Evolutionary conservation across 495 filamentous ascomycete genomes (phyloP).

Genomic region (Parachaetomium inaequale): DNA sequence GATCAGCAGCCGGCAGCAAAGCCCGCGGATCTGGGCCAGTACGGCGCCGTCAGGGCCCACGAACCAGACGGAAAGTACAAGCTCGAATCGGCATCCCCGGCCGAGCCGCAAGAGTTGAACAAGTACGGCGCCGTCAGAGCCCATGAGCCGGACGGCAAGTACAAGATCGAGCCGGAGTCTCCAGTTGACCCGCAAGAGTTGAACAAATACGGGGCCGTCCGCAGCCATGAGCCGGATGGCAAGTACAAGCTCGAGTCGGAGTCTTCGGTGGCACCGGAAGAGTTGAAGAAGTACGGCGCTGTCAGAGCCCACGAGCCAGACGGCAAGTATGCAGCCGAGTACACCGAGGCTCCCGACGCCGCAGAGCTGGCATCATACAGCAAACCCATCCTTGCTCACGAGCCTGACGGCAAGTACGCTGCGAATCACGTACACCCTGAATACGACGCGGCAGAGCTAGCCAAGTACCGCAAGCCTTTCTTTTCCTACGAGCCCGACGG

Average conservation of each 20-base stretch:
- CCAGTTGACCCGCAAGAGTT: neutral
- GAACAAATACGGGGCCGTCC: constrained; percentile 10
- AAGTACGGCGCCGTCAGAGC: constrained; percentile 3
- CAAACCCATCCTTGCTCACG: constrained; percentile 33
- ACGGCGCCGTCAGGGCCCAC: constrained; percentile 19
- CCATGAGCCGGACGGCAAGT: constrained; percentile 13
- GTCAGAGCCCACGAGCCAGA: constrained; percentile 13
- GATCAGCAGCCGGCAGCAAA: constrained; percentile 7
- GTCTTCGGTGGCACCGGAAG: neutral
- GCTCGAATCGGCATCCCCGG: neutral
- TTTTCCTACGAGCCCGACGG: constrained; percentile 33
- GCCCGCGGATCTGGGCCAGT: constrained; percentile 22
- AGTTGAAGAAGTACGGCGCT: constrained; percentile 15
- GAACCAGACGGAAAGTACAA: constrained; percentile 32
- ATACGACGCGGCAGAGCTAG: constrained; percentile 9
- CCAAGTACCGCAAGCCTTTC: constrained; percentile 23
- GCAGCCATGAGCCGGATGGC: neutral
- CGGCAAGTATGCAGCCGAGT: constrained; percentile 18
- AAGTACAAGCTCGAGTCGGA: constrained; percentile 11
- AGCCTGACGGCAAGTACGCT: constrained; percentile 34
- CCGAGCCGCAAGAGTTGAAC: constrained; percentile 8
- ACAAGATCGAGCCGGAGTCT: constrained; percentile 5
- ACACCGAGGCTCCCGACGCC: constrained; percentile 6
- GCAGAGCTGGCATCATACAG: constrained; percentile 31
- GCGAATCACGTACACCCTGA: constrained; percentile 14